These are phyloP conservation scores for Wickerhamiella infanticola DNA, from an alignment of 1,139 yeast species.

Conservation along the genomic window DNA sequence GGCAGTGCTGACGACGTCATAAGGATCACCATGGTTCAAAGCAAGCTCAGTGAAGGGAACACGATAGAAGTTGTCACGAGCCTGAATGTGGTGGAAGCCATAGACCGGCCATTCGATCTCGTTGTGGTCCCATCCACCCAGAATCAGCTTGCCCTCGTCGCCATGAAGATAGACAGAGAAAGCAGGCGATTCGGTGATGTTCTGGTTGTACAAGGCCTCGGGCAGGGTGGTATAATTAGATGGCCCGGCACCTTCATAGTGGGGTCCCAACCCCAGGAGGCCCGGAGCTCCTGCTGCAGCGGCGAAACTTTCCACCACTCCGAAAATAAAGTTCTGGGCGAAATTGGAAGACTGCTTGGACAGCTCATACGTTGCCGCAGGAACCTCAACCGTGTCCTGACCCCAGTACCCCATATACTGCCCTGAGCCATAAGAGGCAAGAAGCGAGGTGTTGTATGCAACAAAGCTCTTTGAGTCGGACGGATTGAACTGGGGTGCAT, in stretches of 20 bases:
- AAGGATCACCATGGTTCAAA: conserved; percentile 13
- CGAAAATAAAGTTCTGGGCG: conserved; percentile 35
- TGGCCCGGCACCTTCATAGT: conserved; percentile 17
- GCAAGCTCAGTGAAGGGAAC: conserved; percentile 15
- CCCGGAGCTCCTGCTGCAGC: conserved; percentile 24
- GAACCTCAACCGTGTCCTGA: conserved; percentile 33
- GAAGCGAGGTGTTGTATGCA: conserved; percentile 14
- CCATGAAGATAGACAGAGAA: conserved; percentile 35
- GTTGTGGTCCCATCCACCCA: conserved; percentile 44
- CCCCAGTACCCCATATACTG: conserved; percentile 58
- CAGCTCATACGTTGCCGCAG: conserved; percentile 2
- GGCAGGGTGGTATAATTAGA: conserved; percentile 44
- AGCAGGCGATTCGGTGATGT: conserved; percentile 36
- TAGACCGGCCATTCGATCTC: conserved; percentile 25
- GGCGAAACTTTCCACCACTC: conserved; percentile 21
- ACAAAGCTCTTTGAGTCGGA: conserved; percentile 16
- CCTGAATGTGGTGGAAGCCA: conserved; percentile 14
- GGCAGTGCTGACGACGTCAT: conserved; percentile 24
- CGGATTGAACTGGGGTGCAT: conserved; percentile 25
- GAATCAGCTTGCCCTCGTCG: conserved; percentile 32
- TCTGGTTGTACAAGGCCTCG: conserved; percentile 36
- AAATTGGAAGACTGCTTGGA: conserved; percentile 2
- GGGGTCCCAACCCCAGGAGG: conserved; percentile 22
- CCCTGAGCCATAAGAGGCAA: conserved; percentile 47
- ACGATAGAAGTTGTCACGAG: conserved; percentile 13